phyloP scores from a whole-genome alignment of 225 moss, liverwort and hornwort species.

The Sphagnum tenellum region DNA sequence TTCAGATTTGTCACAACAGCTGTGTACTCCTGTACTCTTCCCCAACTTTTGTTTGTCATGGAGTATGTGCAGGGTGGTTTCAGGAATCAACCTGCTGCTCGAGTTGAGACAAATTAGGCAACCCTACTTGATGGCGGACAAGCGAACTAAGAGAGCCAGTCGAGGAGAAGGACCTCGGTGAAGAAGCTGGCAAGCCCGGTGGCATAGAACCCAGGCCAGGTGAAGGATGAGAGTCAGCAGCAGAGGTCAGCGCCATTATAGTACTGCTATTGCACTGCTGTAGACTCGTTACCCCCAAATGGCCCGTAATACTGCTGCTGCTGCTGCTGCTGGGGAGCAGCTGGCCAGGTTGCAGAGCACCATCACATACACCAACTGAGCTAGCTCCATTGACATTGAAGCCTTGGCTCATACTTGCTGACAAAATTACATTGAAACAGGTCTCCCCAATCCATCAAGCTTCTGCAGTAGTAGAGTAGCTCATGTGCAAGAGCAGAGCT shows the following conservation, averaged over 20 bases:
- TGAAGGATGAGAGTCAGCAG: conserved; percentile 23
- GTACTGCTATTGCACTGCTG: conserved; percentile 8
- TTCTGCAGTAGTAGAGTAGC: no score
- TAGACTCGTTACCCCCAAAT: conserved; percentile 13
- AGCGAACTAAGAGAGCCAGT: conserved; percentile 13
- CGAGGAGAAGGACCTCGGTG: conserved; percentile 35
- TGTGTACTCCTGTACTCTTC: not conserved
- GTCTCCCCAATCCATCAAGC: not conserved
- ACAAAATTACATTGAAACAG: not conserved
- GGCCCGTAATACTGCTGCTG: no score
- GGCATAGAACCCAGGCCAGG: conserved; percentile 22
- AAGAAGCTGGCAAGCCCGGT: conserved; percentile 19
- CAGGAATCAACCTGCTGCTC: conserved; percentile 25
- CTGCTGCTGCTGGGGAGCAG: no score
- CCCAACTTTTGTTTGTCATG: no score
- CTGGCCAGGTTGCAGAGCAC: no score
- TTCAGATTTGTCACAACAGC: no score
- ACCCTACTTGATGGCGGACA: not conserved
- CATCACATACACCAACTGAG: no score
- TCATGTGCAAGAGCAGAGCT: no score
- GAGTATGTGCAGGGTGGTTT: conserved; percentile 15
- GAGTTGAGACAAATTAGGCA: conserved; percentile 10
- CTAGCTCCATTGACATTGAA: no score
- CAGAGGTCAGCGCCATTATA: conserved; percentile 13
- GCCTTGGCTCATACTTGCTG: not conserved